Base-by-base conservation (phyloP, 306 rosid genomes). In the Oemleria cerasiformis region DNA sequence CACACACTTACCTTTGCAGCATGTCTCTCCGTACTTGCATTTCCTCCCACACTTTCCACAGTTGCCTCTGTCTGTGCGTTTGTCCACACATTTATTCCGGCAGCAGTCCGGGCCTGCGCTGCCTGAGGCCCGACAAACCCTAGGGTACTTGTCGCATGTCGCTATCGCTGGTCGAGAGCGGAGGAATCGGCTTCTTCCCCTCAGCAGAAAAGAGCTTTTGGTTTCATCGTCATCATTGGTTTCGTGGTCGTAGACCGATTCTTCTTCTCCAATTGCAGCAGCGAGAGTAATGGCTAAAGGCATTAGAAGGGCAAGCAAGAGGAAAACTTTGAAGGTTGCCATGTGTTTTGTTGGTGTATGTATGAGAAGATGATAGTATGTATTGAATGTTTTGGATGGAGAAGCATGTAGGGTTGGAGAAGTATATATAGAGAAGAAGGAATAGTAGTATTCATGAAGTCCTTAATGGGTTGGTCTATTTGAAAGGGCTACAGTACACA, bases 21-120 rank as follows among this genome's bases (percentile, higher is more conserved):
- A 88, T 4, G 75, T 78, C 76, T 86, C 83, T 6, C 63, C 21
- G 71, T 72, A 79, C 51, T 77, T 71, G 64, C 93, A 88, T 73
- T 84, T 86, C 80, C 73, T 86, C 42, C 88, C 94, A 65, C 94
- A 88, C 67, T 15, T 82, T 63, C 93, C 90, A 39, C 93, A 88
- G 63, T 86, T 88, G 9, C 56, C 63, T 36, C 20, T 48, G 65
- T 88, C 88, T 1, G 54, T 75, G 21, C 21, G 16, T 48, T 74
- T 34, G 8, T 84, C 68, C n/a, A 86, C 88, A 47, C 94, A 88
- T 45, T 54, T 76, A 71, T 80, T 84, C 40, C 58, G 75, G 83
- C 93, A 88, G 75, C 90, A 88, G 10, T 83, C 75, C 2, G 73
- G 84, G 20, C 87, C 87, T 8, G 70, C 61, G 16, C 84, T 84